A percentile compares a stretch with the other conserved stretches of the same genome.
These are phyloP conservation scores for Fusarium neocosmosporiellum DNA, from an alignment of 2,329 filamentous ascomycete species.

Conservation along the genomic window DNA sequence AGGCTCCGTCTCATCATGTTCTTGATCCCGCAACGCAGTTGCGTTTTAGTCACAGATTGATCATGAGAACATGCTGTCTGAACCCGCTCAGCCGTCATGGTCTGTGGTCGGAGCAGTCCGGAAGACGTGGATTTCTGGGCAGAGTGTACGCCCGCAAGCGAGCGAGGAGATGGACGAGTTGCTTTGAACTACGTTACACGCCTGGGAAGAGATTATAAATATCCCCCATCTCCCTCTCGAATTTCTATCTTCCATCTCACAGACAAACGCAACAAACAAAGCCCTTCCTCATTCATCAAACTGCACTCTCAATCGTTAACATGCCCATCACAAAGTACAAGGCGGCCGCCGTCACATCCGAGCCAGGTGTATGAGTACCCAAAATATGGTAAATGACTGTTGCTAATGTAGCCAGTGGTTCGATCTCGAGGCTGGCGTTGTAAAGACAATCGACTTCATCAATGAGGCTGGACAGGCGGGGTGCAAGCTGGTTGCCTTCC, in stretches of 20 bases:
- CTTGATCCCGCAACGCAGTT: background rate
- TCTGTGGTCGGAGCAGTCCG: background rate
- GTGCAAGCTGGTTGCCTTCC: slow-evolving; percentile 66
- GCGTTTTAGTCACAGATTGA: background rate
- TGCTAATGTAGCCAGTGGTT: slow-evolving; percentile 57
- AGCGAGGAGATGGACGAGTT: background rate
- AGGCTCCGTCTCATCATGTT: background rate
- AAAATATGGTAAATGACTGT: rapidly evolving
- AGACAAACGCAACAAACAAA: background rate
- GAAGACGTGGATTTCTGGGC: background rate
- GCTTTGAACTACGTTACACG: background rate
- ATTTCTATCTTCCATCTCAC: background rate
- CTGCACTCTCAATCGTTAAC: background rate
- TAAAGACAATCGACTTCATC: slow-evolving; percentile 69
- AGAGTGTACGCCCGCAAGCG: background rate
- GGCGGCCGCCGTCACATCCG: slow-evolving; percentile 38
- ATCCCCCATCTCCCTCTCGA: background rate
- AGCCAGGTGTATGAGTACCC: slow-evolving; percentile 21
- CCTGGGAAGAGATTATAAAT: background rate
- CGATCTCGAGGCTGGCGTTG: slow-evolving; percentile 63
- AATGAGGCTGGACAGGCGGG: slow-evolving; percentile 63
- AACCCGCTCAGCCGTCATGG: background rate
- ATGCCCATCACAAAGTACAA: slow-evolving; percentile 43
- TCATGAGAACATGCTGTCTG: background rate
- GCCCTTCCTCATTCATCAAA: background rate